phyloP scores from a whole-genome alignment of 345 rosid genomes.

The Arabidopsis suecica region DNA sequence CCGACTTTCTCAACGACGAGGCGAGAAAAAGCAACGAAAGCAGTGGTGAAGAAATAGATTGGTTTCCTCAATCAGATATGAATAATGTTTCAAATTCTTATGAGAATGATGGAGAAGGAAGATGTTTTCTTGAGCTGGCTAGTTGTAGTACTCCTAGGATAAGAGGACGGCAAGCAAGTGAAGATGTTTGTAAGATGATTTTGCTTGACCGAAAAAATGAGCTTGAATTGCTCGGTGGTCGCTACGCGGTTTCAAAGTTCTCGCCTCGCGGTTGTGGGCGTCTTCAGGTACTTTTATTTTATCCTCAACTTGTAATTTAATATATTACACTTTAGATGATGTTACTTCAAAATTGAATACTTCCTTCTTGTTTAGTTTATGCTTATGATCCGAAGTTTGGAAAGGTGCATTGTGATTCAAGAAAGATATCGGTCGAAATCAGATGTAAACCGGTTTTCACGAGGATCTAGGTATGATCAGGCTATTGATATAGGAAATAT shows the following conservation, averaged over 20 bases:
- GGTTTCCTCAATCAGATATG: conserved; percentile 44
- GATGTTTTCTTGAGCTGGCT: conserved; percentile 41
- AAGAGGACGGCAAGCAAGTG: conserved; percentile 69
- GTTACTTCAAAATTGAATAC: not conserved
- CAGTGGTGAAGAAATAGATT: conserved; percentile 23
- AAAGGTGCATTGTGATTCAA: conserved; percentile 52
- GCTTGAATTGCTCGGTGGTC: conserved; percentile 47
- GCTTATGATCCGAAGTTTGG: conserved; percentile 59
- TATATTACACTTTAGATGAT: not conserved
- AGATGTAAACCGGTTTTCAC: conserved; percentile 20
- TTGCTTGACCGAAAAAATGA: conserved; percentile 57
- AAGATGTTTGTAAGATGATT: conserved; percentile 56
- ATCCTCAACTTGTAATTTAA: not conserved
- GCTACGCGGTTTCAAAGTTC: conserved; percentile 63
- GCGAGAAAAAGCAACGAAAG: not conserved
- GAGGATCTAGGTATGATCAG: conserved; percentile 47
- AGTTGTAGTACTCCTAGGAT: conserved; percentile 52
- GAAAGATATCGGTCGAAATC: conserved; percentile 43
- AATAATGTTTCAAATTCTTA: conserved; percentile 41
- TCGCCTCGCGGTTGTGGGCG: conserved; percentile 67
- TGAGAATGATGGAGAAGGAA: conserved; percentile 55
- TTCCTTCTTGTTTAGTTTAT: conserved; percentile 47
- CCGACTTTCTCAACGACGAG: not conserved
- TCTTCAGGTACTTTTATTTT: conserved; percentile 55
- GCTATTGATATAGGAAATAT: conserved; percentile 17